A percentile compares a stretch with the other conserved stretches of the same genome.
These are phyloP conservation scores for Groenewaldozyma tartarivorans DNA, from an alignment of 805 yeast genomes.

Conservation along the genomic window DNA sequence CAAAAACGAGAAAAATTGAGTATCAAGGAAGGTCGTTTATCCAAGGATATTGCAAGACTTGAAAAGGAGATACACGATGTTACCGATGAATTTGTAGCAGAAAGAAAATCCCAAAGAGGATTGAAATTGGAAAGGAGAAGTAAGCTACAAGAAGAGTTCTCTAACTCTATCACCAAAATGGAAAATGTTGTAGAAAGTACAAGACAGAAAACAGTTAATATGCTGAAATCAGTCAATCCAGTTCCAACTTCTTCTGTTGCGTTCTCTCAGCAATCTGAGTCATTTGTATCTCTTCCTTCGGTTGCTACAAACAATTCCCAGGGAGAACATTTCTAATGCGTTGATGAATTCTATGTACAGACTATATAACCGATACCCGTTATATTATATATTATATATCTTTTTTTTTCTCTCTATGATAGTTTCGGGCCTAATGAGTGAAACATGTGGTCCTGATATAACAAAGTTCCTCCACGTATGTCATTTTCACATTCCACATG, in stretches of 20 bases:
- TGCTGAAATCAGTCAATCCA: not conserved
- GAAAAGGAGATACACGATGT: slow-evolving; percentile 19
- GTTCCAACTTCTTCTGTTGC: too few relatives aligned
- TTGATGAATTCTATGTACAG: too few relatives aligned
- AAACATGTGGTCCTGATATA: slow-evolving; percentile 18
- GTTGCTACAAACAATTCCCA: not conserved
- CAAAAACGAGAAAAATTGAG: slow-evolving; percentile 21
- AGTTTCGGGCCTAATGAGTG: slow-evolving; percentile 30
- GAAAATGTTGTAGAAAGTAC: slow-evolving; percentile 24
- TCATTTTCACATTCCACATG: slow-evolving; percentile 21
- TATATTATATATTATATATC: too few relatives aligned
- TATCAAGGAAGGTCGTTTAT: slow-evolving; percentile 18
- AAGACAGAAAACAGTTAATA: slow-evolving; percentile 13
- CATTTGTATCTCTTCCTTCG: not conserved
- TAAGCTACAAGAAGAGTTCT: slow-evolving; percentile 25
- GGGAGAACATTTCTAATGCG: slow-evolving; percentile 4
- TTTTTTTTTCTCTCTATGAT: too few relatives aligned
- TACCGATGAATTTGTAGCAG: slow-evolving; percentile 18
- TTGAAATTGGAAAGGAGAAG: slow-evolving; percentile 22
- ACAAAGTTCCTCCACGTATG: slow-evolving; percentile 10
- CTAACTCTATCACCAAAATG: slow-evolving; percentile 26
- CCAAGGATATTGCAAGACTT: slow-evolving; percentile 20
- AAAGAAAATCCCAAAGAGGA: slow-evolving; percentile 18
- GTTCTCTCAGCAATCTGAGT: not conserved
- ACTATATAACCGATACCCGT: too few relatives aligned